A percentile compares a stretch with the other conserved stretches of the same genome.
Evolutionary conservation across 768 basidiomycete genomes (phyloP).

Genomic region (Lactarius psammicola): DNA sequence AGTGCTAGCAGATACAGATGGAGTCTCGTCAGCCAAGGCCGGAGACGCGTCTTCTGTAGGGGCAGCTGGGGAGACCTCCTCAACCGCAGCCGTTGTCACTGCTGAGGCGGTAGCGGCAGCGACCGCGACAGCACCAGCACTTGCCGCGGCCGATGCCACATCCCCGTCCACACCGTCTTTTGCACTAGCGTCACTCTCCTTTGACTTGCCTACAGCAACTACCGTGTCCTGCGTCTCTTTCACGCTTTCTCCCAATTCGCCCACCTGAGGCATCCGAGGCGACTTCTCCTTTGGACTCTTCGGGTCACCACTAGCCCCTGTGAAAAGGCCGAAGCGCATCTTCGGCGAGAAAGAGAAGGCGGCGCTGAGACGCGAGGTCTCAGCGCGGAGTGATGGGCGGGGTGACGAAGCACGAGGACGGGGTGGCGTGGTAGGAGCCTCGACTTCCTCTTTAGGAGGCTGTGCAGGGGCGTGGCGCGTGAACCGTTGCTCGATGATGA

Average conservation of each 20-base stretch:
- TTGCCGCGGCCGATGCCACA: slow-evolving; percentile 22
- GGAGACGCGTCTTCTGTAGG: slow-evolving; percentile 26
- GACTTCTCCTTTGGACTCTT: slow-evolving; percentile 36
- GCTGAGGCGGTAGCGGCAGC: slow-evolving; percentile 20
- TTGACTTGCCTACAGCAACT: slow-evolving; percentile 22
- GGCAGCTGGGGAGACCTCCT: not conserved
- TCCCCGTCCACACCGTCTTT: not conserved
- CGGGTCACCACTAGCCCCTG: slow-evolving; percentile 30
- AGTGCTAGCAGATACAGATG: slow-evolving; percentile 21
- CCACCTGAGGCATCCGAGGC: slow-evolving; percentile 43
- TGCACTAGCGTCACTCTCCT: slow-evolving; percentile 16
- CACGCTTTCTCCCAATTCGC: slow-evolving; percentile 70
- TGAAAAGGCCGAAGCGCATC: slow-evolving; percentile 68
- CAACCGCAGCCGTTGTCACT: not conserved
- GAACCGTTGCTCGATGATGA: slow-evolving; percentile 66
- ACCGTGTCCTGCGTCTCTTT: slow-evolving; percentile 32
- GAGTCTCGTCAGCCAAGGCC: slow-evolving; percentile 26
- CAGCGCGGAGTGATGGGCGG: slow-evolving; percentile 33
- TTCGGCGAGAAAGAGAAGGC: slow-evolving; percentile 48
- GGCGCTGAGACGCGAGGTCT: slow-evolving; percentile 36
- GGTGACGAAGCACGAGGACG: slow-evolving; percentile 35
- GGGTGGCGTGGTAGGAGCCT: slow-evolving; percentile 5
- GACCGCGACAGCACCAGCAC: slow-evolving; percentile 27
- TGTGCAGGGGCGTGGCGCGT: slow-evolving; percentile 34
- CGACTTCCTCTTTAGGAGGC: slow-evolving; percentile 18